These are phyloP conservation scores for Piper longum DNA, from an alignment of 164 flowering plant species.

Conservation along the genomic window DNA sequence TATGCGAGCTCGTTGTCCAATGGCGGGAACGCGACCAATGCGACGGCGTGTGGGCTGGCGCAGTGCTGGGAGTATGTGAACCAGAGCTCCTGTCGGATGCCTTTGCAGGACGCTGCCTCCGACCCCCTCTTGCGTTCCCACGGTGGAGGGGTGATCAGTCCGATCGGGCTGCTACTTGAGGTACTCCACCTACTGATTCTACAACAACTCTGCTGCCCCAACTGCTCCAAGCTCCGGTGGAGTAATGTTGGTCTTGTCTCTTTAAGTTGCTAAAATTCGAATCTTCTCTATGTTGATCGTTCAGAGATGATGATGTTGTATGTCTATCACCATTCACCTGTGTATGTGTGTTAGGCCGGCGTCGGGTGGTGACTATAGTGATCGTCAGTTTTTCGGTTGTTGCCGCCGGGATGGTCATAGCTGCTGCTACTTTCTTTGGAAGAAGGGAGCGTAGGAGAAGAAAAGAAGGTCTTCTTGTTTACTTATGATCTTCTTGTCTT, in stretches of 20 bases:
- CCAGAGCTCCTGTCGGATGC: conserved; percentile 25
- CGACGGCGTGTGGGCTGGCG: conserved; percentile 55
- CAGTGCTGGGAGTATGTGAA: conserved; percentile 60
- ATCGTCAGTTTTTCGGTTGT: conserved; percentile 27
- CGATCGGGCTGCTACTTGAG: conserved; percentile 67
- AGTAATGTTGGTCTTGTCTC: conserved; percentile 18
- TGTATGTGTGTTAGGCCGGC: too few species aligned
- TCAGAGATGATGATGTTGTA: too few species aligned
- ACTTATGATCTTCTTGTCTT: neutral
- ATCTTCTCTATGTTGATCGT: too few species aligned
- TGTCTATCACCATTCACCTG: too few species aligned
- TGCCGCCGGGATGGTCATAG: conserved; percentile 27
- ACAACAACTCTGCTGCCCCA: conserved; percentile 20
- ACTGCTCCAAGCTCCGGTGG: conserved; percentile 7
- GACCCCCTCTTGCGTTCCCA: conserved; percentile 25
- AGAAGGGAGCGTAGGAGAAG: conserved; percentile 24
- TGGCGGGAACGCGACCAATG: conserved; percentile 12
- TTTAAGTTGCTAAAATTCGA: too few species aligned
- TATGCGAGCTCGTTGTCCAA: conserved; percentile 23
- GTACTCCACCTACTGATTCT: conserved; percentile 45
- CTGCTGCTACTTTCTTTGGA: conserved; percentile 18
- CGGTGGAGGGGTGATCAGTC: conserved; percentile 50
- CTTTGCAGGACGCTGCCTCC: conserved; percentile 31
- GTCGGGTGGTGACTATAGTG: conserved; percentile 11
- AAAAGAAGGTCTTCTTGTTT: conserved; percentile 27